Evolutionary conservation across 306 rosid species (phyloP), one percentile per base, ranked within the genome.

Genomic region (Hippophae tibetana): DNA sequence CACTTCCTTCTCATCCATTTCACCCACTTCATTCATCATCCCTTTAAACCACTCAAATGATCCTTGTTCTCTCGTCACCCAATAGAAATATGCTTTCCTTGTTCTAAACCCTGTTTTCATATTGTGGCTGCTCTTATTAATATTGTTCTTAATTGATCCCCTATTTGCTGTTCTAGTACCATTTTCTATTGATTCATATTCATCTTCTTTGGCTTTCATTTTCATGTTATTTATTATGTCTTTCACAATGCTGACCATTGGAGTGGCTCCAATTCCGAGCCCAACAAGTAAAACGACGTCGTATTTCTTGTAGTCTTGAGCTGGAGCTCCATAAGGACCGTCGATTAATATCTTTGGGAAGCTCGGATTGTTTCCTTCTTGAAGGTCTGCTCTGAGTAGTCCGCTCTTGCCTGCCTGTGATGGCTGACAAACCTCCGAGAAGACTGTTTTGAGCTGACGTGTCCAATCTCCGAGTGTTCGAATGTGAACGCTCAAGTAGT

Each of bases 291-390:
- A 47, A 2, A 81, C 87, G 43, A 78, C 87, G 42, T 78, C 87
- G 65, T 81, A 81, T 43, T 78, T 78, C 69, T 75, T 78, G 77
- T 78, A 81, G 76, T 81, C 84, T 66, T 81, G 87, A 44, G 87
- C 84, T 2, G 87, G 87, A 4, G 87, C 87, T 18, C 84, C 87
- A 9, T 74, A 81, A 56, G 87, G 77, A 31, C 87, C 87, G 75
- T 81, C 84, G 8, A 81, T 81, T 62, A 72, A 46, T 10, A 81
- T 78, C 64, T 69, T 81, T 0, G 87, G 87, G 18, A 77, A 74
- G 62, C 80, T 64, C 0, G 79, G 74, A 43, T 73, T 61, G 44
- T 68, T 72, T 44, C 68, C 77, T 66, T 68, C 71, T 58, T 68
- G 80, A 41, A 64, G 54, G 50, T 77, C 86, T 40, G 86, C 82